Conservation (phyloP, 176 grass and related monocot genomes). For the Triticum aestivum region IWGSC_CS_RefSeq_v2.1 NC_057804.1:660971623-660972122, state of each 20-base stretch:
- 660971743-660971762: neutral
- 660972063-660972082: no score
- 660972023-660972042: no score
- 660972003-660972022: no score
- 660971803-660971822: constrained; percentile 62
- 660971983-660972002: no score
- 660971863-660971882: no score
- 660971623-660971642: neutral
- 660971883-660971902: neutral
- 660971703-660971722: neutral
- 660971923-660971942: no score
- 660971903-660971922: neutral
- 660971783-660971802: neutral
- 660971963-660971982: no score
- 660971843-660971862: constrained; percentile 59
- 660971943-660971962: no score
- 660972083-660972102: no score
- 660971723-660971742: neutral
- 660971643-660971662: neutral
- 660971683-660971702: neutral
- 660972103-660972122: no score
- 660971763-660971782: neutral
- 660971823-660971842: constrained; percentile 36
- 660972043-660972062: no score
- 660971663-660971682: neutral